phyloP scores from a whole-genome alignment of 129 eudicot genomes.

The sunflower (Helianthus annuus) region HanXRQr2.0-SUNRISE NC_035438.2:16639205-16639704 shows the following conservation, averaged over 20 bases:
- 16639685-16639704: constrained; percentile 1
- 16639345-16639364: constrained; percentile 79
- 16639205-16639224: constrained; percentile 49
- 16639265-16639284: constrained; percentile 47
- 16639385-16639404: constrained; percentile 55
- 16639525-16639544: constrained; percentile 20
- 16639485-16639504: constrained; percentile 37
- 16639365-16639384: constrained; percentile 63
- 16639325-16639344: constrained; percentile 80
- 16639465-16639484: constrained; percentile 40
- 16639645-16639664: neutral
- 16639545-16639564: constrained; percentile 10
- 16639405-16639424: constrained; percentile 67
- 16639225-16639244: constrained; percentile 55
- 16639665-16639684: neutral
- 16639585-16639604: constrained; percentile 24
- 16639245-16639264: constrained; percentile 47
- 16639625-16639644: constrained; percentile 19
- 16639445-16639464: constrained; percentile 62
- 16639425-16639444: constrained; percentile 55
- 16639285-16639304: constrained; percentile 50
- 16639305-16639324: constrained; percentile 76
- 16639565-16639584: constrained; percentile 34
- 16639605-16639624: constrained; percentile 13
- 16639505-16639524: constrained; percentile 25